Evolutionary conservation across 1,284 basidiomycete species (phyloP).

Genomic region (Tetrapyrgos nigripes): DNA sequence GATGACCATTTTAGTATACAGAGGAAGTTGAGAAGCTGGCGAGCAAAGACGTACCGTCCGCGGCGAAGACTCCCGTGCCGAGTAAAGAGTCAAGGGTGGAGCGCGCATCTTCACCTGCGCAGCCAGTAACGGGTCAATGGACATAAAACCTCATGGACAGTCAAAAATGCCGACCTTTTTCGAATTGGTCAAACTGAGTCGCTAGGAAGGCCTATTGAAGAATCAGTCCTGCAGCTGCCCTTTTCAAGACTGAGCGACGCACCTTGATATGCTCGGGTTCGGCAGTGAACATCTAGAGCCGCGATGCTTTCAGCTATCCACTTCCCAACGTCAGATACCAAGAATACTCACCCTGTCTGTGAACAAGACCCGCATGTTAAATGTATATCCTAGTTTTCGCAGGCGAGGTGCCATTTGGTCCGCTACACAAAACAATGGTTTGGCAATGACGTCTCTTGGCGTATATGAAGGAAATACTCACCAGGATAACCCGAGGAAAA

Average conservation of each 20-base stretch:
- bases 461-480: constrained; percentile 1
- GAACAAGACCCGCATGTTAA: constrained; percentile 37
- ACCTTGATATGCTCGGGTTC: constrained; percentile 52
- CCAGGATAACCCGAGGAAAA: constrained; percentile 40
- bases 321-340: background rate
- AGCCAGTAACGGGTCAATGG: too few species aligned
- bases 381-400: constrained; percentile 33
- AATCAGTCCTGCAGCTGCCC: background rate
- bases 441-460: background rate
- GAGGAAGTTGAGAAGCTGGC: background rate
- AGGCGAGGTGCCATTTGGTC: constrained; percentile 27
- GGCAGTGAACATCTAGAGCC: constrained; percentile 37
- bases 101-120: constrained; percentile 5
- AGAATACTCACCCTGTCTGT: constrained; percentile 34
- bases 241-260: background rate
- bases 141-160: too few species aligned
- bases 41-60: constrained; percentile 9
- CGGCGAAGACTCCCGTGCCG: constrained; percentile 18
- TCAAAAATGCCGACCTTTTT: too few species aligned
- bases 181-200: constrained; percentile 26
- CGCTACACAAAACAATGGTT: constrained; percentile 24
- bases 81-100: constrained; percentile 5
- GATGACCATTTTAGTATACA: background rate
- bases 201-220: constrained; percentile 28
- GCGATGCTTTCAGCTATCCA: background rate